Conservation (phyloP, 495 filamentous ascomycete genomes). For the Mycothermus thermophilus region DNA sequence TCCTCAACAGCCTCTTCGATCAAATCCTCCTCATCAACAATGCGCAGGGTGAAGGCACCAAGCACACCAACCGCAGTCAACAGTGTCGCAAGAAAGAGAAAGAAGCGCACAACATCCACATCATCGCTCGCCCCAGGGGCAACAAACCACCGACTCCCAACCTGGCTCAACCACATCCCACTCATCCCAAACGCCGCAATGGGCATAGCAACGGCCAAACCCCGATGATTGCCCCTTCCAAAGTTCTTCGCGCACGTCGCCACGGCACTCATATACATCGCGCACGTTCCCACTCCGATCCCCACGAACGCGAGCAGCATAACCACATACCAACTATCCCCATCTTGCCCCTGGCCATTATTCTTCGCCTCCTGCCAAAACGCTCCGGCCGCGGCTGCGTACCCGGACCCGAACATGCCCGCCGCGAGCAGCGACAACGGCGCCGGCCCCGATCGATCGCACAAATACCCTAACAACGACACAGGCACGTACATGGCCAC, state of each 20-base stretch:
- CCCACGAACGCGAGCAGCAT: conserved; percentile 75
- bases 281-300: conserved; percentile 69
- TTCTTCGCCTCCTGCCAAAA: conserved; percentile 46
- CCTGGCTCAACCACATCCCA: conserved; percentile 86
- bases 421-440: conserved; percentile 59
- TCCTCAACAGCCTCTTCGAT: conserved; percentile 81
- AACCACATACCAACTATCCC: conserved; percentile 44
- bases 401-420: conserved; percentile 62
- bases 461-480: conserved; percentile 76
- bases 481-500: conserved; percentile 82
- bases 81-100: conserved; percentile 60
- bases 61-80: conserved; percentile 56
- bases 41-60: conserved; percentile 55
- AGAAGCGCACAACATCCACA: conserved; percentile 75
- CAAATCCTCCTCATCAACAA: conserved; percentile 49
- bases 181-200: conserved; percentile 89
- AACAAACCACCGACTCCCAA: conserved; percentile 67
- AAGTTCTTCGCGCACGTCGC: conserved; percentile 98
- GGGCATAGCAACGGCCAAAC: conserved; percentile 74
- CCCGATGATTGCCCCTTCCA: conserved; percentile 71
- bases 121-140: conserved; percentile 44
- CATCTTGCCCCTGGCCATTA: conserved; percentile 1
- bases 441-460: conserved; percentile 72
- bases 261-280: conserved; percentile 76
- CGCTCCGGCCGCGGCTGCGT: conserved; percentile 66